Base-by-base conservation (phyloP, 305 asterid species). In the Ilex paraguariensis region DNA sequence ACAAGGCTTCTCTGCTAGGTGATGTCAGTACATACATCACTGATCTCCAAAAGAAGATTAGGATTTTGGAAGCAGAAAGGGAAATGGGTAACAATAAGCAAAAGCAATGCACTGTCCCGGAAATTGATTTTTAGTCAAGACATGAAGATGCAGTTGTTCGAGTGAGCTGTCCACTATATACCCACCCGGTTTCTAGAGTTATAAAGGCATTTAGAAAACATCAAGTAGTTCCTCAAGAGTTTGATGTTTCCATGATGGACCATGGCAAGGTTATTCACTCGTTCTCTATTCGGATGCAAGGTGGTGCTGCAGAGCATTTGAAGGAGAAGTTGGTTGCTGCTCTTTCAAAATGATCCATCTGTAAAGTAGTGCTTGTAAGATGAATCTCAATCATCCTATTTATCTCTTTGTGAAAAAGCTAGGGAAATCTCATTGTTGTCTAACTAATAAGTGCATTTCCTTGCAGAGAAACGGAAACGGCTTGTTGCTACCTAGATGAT, bases 1-100 rank as follows among this genome's bases (percentile, higher is more conserved):
- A 92, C 72, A 92, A 92, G 79, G 99, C 99, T 2, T 93, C 99
- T 56, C 78, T 90, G 31, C 87, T 93, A 6, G 95, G 97, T 4
- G 99, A 93, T 66, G 94, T 96, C 3, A 90, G 87, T 56, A 82
- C 91, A 13, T 84, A 87, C 45, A 93, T 93, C 54, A 84, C 94
- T 1, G 96, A 93, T 75, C 95, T 90, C 57, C 97, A 93, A 80
- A 70, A 84, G 12, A 84, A 77, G 82, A 81, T 93, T 49, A 73
- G 84, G 77, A 55, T 60, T 42, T 10, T 90, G 84, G 99, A 90
- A 71, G 78, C 85, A 12, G 99, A 90, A 78, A 82, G 79, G 60
- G 95, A 75, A 72, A 62, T 65, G 49, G 72, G 30, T 17, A 68
- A 16, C 17, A 42, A 69, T 39, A 60, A 66, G 56, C 77, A 55